phyloP scores from a whole-genome alignment of 1,139 yeast species.

The Yamadazyma spencermartinsiae region DNA sequence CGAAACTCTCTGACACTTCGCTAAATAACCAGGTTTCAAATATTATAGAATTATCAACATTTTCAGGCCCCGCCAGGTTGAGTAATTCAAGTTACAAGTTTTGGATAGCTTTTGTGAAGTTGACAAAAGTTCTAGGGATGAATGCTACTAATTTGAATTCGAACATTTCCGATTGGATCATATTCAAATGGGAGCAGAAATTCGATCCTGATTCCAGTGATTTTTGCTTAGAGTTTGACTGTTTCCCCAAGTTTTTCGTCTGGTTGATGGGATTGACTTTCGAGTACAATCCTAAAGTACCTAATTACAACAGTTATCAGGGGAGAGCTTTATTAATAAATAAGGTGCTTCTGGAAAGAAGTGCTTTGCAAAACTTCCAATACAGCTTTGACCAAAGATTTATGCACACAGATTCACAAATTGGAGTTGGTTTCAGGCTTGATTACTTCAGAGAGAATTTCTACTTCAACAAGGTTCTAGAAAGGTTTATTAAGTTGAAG shows the following conservation, averaged over 20 bases:
- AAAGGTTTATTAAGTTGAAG: neutral
- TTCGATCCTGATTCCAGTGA: slow-evolving; percentile 13
- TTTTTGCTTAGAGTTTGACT: slow-evolving; percentile 8
- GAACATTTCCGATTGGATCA: slow-evolving; percentile 48
- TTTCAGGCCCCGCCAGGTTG: slow-evolving; percentile 56
- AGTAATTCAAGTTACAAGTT: slow-evolving; percentile 49
- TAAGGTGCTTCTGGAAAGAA: neutral
- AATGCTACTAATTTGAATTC: slow-evolving; percentile 15
- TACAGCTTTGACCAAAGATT: neutral
- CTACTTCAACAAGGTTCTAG: slow-evolving; percentile 1
- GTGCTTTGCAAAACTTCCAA: neutral
- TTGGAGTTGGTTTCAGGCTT: neutral
- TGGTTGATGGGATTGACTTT: slow-evolving; percentile 33
- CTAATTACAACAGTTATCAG: slow-evolving; percentile 5
- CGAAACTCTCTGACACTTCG: slow-evolving; percentile 7
- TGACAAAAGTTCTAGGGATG: slow-evolving; percentile 23
- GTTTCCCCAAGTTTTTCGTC: slow-evolving; percentile 33
- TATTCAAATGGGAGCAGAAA: slow-evolving; percentile 16
- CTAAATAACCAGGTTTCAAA: slow-evolving; percentile 47
- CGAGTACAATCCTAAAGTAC: neutral
- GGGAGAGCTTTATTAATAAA: slow-evolving; percentile 5
- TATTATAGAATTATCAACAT: slow-evolving; percentile 52
- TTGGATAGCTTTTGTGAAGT: slow-evolving; percentile 49
- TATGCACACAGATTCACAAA: neutral
- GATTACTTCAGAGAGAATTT: neutral